phyloP scores from a whole-genome alignment of 139 green algal species.

The Deuterostichococcus epilithicus region DNA sequence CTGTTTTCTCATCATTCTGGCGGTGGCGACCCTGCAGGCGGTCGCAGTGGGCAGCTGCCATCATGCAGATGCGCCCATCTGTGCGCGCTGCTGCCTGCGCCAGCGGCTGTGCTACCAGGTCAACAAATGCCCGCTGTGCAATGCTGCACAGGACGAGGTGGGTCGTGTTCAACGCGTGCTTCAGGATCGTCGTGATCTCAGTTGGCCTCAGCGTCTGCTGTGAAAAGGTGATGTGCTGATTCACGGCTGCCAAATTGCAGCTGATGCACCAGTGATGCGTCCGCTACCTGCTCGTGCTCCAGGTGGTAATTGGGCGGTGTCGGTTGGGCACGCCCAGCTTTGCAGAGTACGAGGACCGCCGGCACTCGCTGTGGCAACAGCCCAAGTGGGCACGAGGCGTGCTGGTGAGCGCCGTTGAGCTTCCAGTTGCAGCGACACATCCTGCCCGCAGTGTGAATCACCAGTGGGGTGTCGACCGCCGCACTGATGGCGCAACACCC shows the following conservation, averaged over 20 bases:
- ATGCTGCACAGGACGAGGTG: slow-evolving; percentile 39
- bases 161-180: neutral
- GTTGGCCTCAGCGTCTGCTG: neutral
- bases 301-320: slow-evolving; percentile 52
- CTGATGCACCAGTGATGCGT: neutral
- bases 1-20: neutral
- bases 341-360: neutral
- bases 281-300: neutral
- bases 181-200: neutral
- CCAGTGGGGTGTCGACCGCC: too few relatives aligned
- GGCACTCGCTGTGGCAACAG: slow-evolving; percentile 22
- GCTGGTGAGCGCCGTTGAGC: slow-evolving; percentile 3
- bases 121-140: slow-evolving; percentile 67
- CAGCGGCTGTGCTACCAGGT: slow-evolving; percentile 62
- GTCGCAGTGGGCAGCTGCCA: slow-evolving; percentile 8
- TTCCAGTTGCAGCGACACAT: slow-evolving; percentile 13
- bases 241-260: neutral
- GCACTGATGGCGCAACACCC: too few relatives aligned
- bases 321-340: slow-evolving; percentile 7
- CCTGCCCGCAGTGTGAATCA: too few relatives aligned
- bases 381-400: slow-evolving; percentile 30
- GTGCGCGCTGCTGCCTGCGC: slow-evolving; percentile 47
- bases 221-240: neutral
- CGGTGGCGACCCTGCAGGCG: neutral
- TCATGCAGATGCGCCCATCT: neutral